These are phyloP conservation scores for Brachypodium distachyon DNA, from an alignment of 202 grass and related monocot genomes.

Conservation along the genomic window DNA sequence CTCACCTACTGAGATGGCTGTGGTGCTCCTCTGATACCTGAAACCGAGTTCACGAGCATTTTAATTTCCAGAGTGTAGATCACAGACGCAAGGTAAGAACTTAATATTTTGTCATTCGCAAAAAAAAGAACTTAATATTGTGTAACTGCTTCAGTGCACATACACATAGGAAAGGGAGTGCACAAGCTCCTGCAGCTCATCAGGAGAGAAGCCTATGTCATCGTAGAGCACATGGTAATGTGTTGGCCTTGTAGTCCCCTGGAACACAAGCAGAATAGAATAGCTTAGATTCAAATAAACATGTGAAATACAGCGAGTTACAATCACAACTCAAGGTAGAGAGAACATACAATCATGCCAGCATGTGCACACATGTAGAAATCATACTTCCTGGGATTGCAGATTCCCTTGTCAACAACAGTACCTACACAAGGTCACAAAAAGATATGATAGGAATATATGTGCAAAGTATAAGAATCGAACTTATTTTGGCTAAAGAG, in stretches of 20 bases:
- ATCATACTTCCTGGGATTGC: neutral
- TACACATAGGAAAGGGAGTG: conserved; percentile 49
- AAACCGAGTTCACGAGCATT: neutral
- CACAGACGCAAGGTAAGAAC: neutral
- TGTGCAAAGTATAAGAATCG: neutral
- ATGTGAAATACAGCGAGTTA: too few relatives aligned
- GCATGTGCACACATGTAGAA: neutral
- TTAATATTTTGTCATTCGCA: neutral
- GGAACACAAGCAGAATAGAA: neutral
- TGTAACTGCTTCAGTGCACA: neutral
- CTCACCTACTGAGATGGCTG: conserved; percentile 37
- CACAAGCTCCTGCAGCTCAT: conserved; percentile 35
- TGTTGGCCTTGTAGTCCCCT: conserved; percentile 4
- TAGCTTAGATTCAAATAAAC: neutral
- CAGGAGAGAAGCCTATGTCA: conserved; percentile 27
- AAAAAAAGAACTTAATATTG: neutral
- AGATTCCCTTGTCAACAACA: neutral
- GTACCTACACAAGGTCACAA: neutral
- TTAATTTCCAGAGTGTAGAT: neutral
- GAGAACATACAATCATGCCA: neutral
- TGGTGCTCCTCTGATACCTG: conserved; percentile 42
- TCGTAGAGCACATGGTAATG: conserved; percentile 1
- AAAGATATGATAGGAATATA: neutral
- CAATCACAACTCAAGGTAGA: neutral
- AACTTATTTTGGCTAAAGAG: neutral